Evolutionary conservation across 2,329 filamentous ascomycete species (phyloP).

Genomic region (Aspergillus intermedius): DNA sequence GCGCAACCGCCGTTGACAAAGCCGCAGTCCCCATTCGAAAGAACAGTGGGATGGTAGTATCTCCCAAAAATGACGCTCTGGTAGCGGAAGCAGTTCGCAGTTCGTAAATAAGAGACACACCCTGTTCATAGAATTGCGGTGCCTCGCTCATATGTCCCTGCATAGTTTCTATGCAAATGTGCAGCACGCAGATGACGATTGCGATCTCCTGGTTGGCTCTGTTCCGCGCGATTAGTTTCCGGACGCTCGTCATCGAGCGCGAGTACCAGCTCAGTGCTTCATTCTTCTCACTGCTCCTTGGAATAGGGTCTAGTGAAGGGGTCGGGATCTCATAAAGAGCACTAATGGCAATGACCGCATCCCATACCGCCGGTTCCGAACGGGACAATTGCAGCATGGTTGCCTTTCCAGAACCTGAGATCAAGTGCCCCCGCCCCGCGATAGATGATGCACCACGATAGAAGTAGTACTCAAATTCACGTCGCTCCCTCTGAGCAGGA

Average conservation of each 20-base stretch:
- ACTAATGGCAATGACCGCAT: conserved; percentile 33
- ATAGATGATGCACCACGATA: conserved; percentile 24
- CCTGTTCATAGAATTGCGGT: conserved; percentile 20
- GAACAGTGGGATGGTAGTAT: conserved; percentile 24
- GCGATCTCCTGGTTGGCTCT: conserved; percentile 19
- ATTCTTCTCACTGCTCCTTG: conserved; percentile 8
- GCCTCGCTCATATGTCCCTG: conserved; percentile 20
- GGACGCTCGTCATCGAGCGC: conserved; percentile 22
- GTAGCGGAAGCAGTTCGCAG: conserved; percentile 12
- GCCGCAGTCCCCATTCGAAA: conserved; percentile 18
- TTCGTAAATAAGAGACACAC: conserved; percentile 16
- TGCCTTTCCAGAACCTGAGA: conserved; percentile 29
- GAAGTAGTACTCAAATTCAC: conserved; percentile 35
- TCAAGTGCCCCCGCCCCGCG: conserved; percentile 30
- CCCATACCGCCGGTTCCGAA: conserved; percentile 32
- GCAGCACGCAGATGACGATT: conserved; percentile 26
- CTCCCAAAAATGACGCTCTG: conserved; percentile 16
- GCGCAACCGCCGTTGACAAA: conserved; percentile 1
- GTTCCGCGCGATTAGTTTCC: conserved; percentile 17
- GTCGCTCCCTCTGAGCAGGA: conserved; percentile 20
- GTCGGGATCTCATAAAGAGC: conserved; percentile 25
- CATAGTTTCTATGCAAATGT: conserved; percentile 28
- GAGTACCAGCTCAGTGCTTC: conserved; percentile 26
- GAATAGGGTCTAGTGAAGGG: conserved; percentile 5
- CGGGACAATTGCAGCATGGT: conserved; percentile 31